These are phyloP conservation scores for Fusarium fracticaudum DNA, from an alignment of 2,329 filamentous ascomycete species.

Conservation along the genomic window DNA sequence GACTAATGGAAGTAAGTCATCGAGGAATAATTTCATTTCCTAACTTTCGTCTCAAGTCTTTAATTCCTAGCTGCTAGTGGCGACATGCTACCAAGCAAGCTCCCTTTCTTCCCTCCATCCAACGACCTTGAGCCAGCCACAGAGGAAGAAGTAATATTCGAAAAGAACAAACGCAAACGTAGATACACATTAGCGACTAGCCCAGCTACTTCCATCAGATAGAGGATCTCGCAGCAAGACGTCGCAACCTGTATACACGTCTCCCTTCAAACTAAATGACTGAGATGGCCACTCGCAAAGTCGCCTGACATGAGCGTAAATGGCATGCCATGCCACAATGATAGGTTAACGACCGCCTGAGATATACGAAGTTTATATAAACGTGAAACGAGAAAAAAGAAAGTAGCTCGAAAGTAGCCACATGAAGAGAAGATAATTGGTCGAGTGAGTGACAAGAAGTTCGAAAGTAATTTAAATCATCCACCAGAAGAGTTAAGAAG, in stretches of 20 bases:
- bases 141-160: constrained; percentile 36
- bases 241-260: constrained; percentile 26
- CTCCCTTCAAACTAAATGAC: constrained; percentile 8
- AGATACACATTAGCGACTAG: constrained; percentile 46
- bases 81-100: constrained; percentile 16
- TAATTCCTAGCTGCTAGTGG: constrained; percentile 28
- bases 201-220: constrained; percentile 21
- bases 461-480: constrained; percentile 37
- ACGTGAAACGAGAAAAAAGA: constrained; percentile 32
- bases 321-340: constrained; percentile 27
- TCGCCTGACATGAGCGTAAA: constrained; percentile 23
- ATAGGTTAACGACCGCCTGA: constrained; percentile 27
- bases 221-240: constrained; percentile 20
- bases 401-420: constrained; percentile 26
- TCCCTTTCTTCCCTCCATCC: constrained; percentile 32
- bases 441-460: constrained; percentile 41
- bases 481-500: constrained; percentile 37
- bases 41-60: constrained; percentile 41
- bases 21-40: constrained; percentile 38
- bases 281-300: constrained; percentile 13
- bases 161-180: constrained; percentile 36
- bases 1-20: constrained; percentile 8
- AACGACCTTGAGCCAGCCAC: constrained; percentile 36
- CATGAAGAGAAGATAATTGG: constrained; percentile 22
- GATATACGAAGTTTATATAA: constrained; percentile 40